phyloP scores from a whole-genome alignment of 2,329 filamentous ascomycete genomes.

The Diaporthe sp. region DNA sequence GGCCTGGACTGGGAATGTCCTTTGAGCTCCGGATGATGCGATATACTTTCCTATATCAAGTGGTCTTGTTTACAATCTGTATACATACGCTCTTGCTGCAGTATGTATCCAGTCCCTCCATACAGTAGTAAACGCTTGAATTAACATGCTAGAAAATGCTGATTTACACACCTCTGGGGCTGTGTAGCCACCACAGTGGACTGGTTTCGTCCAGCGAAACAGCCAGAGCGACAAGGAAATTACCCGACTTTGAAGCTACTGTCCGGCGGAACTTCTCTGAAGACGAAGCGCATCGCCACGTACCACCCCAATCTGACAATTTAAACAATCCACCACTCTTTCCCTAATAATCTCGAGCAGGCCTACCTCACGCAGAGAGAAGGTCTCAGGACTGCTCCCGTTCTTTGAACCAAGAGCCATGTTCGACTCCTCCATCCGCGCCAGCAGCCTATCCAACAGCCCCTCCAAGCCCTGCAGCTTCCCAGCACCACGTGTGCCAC shows the following conservation, averaged over 20 bases:
- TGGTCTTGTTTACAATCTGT: too few relatives aligned
- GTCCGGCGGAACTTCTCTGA: not conserved
- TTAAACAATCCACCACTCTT: not conserved
- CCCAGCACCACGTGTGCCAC: not conserved
- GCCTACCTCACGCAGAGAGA: not conserved
- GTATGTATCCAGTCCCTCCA: too few relatives aligned
- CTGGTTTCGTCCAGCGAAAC: not conserved
- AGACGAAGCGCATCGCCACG: not conserved
- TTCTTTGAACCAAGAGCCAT: not conserved
- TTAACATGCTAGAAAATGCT: not conserved
- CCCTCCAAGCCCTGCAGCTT: not conserved
- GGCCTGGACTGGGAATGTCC: not conserved
- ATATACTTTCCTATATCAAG: not conserved
- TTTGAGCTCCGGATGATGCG: not conserved
- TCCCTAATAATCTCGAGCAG: not conserved
- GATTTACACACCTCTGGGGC: not conserved
- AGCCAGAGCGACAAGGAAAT: not conserved
- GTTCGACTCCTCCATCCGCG: not conserved
- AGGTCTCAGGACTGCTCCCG: not conserved
- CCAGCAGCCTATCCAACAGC: not conserved
- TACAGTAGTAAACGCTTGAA: not conserved
- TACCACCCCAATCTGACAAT: not conserved
- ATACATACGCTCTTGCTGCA: too few relatives aligned
- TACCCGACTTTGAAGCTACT: not conserved
- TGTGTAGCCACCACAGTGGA: accelerated